Evolutionary conservation across 805 yeast species (phyloP).

Genomic region (Lipomyces sp.): DNA sequence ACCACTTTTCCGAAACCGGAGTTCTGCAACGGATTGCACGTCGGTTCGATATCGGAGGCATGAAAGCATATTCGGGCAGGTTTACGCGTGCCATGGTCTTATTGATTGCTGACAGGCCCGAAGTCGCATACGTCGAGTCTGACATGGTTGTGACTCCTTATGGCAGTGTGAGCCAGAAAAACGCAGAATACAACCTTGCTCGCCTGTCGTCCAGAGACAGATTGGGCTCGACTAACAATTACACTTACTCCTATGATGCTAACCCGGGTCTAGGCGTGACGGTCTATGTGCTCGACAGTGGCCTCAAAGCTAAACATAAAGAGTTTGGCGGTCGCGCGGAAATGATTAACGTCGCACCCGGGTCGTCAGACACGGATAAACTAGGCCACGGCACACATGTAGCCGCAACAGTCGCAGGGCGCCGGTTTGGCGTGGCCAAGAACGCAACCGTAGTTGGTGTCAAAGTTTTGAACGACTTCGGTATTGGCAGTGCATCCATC

Average conservation of each 20-base stretch:
- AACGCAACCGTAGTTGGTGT: slow-evolving; percentile 78
- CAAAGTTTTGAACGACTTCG: slow-evolving; percentile 76
- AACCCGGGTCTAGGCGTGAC: slow-evolving; percentile 31
- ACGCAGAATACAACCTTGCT: slow-evolving; percentile 10
- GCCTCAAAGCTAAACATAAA: slow-evolving; percentile 74
- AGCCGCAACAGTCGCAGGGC: slow-evolving; percentile 92
- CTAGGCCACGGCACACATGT: slow-evolving; percentile 97
- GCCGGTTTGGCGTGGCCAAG: slow-evolving; percentile 82
- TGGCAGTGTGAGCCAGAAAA: neutral
- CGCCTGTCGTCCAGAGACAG: slow-evolving; percentile 1
- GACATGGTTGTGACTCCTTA: slow-evolving; percentile 1
- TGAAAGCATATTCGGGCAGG: slow-evolving; percentile 11
- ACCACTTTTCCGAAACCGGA: neutral
- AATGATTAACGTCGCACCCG: slow-evolving; percentile 42
- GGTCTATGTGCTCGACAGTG: slow-evolving; percentile 88
- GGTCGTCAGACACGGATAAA: slow-evolving; percentile 55
- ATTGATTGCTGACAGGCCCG: slow-evolving; percentile 1
- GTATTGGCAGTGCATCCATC: slow-evolving; percentile 82
- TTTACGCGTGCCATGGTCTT: neutral
- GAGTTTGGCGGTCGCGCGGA: slow-evolving; percentile 69
- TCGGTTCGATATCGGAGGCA: slow-evolving; percentile 4
- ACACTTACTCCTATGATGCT: slow-evolving; percentile 18
- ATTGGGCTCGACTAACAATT: neutral
- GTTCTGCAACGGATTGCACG: neutral
- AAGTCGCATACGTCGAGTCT: slow-evolving; percentile 4